These are phyloP conservation scores for Didymosphaeria variabile DNA, from an alignment of 2,329 filamentous ascomycete genomes.

Conservation along the genomic window DNA sequence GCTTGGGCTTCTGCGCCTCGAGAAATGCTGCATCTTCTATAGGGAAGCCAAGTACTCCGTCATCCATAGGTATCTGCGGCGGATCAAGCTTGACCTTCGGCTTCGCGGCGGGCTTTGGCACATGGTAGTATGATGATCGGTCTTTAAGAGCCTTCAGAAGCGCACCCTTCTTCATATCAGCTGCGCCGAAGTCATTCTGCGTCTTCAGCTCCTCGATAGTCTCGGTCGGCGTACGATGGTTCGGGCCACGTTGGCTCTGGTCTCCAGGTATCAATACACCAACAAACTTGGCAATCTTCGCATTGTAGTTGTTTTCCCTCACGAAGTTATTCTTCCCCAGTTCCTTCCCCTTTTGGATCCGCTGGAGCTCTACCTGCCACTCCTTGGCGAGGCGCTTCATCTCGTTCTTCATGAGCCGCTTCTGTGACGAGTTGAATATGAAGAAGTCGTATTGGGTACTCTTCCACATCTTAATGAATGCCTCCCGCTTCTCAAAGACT, in stretches of 20 bases:
- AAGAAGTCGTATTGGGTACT: constrained; percentile 23
- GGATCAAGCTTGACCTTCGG: background rate
- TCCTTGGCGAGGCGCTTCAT: constrained; percentile 21
- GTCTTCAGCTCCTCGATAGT: background rate
- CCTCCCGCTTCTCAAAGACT: constrained; percentile 23
- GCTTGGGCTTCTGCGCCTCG: background rate
- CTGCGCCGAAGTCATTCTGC: background rate
- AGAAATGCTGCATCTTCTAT: background rate
- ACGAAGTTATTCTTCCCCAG: background rate
- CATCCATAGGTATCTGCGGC: background rate
- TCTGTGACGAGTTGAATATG: constrained; percentile 17
- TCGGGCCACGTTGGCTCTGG: background rate
- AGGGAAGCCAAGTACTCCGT: background rate
- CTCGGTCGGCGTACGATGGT: background rate
- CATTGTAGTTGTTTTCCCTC: constrained; percentile 15
- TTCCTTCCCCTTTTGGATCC: constrained; percentile 5
- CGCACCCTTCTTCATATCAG: background rate
- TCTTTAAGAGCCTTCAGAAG: constrained; percentile 5
- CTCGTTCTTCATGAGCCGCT: constrained; percentile 26
- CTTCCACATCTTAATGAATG: constrained; percentile 30
- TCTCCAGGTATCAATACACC: constrained; percentile 22
- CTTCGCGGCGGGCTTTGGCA: background rate
- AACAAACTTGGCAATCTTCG: constrained; percentile 25
- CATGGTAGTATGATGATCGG: background rate
- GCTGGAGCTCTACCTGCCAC: constrained; percentile 24